Base-by-base conservation (phyloP, 768 basidiomycete genomes). In the Naganishia vaughanmartiniae region DNA sequence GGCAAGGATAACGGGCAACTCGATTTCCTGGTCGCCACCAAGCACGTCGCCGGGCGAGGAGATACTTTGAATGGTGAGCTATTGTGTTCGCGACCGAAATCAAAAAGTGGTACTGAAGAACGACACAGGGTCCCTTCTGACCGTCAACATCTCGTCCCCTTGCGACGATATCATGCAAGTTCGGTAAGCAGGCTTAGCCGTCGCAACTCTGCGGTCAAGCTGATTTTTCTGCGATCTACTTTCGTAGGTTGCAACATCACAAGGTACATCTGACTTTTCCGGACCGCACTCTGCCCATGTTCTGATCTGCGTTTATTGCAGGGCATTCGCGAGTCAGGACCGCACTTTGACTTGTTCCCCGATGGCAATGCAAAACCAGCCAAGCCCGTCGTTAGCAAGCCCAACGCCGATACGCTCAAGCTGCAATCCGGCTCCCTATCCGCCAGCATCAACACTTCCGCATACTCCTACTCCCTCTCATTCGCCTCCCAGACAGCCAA, bases 301-400 rank as follows among this genome's bases (percentile, higher is more conserved):
- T 86, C 7, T 82, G 87, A 60, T 86, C 85, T 30, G 7, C 26
- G 2, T 28, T 53, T 17, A 42, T 36, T n/a, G 15, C 48, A 71
- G 68, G 74, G 74, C 21, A 80, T 84, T 71, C 71, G 74, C 51
- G 79, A 85, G 19, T 83, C 84, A 6, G 78, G 78, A 4, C 84
- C 87, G 15, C 78, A 78, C 46, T 89, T 89, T 70, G 82, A 85
- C 30, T 84, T 89, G 39, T 90, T 89, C 78, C 88, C 88, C 4
- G 85, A 89, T 73, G 86, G 75, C 83, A 85, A 81, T 26, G 82
- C 84, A 4, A 82, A 87, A 19, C 77, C 86, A 46, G 83, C 83
- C 4, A 85, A 83, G 36, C 82, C 83, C 45, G 78, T 78, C 5
- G 74, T 88, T 9, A 54, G 82, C 10, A 85, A 84, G 45, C 82